Evolutionary conservation across 106 monocot species (phyloP), one percentile per base, ranked within the genome.

Genomic region (Platanthera guangdongensis): DNA sequence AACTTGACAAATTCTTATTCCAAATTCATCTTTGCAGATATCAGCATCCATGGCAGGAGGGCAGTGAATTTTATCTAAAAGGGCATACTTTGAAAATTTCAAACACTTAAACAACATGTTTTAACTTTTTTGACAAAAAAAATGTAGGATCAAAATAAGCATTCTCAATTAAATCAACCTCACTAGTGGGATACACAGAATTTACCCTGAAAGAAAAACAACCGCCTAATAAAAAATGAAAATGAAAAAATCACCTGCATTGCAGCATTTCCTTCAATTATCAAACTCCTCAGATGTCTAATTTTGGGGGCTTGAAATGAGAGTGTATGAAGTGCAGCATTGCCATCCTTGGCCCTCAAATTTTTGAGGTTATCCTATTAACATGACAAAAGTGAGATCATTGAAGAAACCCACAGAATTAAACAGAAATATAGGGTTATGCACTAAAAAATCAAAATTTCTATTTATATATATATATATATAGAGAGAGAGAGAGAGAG

Each of bases 271-370:
- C 74, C 80, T 64, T 80, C 80, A 22, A 80, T 74, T 18, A 9
- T 5, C 74, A 80, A 74, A 74, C 80, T 74, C 4, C 80, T 74
- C 28, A 80, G 64, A 54, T 74, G 80, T 57, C 80, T 74, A 74
- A 80, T 52, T 52, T 73, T 80, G 7, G 74, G 64, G 16, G 80
- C 73, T 57, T 74, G 8, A 80, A 80, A 80, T 47, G 80, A 80
- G 12, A 80, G 63, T 50, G 74, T 57, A 74, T 74, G 80, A 46
- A 80, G 28, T 48, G 54, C 15, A 52, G 80, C 74, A 12, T 49
- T 74, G 49, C 74, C 80, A 80, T 80, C 80, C 65, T 46, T 62
- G 11, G 80, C 28, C 80, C 71, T 80, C 52, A 74, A 32, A 65
- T 8, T n/a, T 51, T 80, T 80, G 11, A 74, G 71, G 32, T 80